These are phyloP conservation scores for Fusarium nurragi DNA, from an alignment of 2,329 filamentous ascomycete genomes.

Conservation along the genomic window DNA sequence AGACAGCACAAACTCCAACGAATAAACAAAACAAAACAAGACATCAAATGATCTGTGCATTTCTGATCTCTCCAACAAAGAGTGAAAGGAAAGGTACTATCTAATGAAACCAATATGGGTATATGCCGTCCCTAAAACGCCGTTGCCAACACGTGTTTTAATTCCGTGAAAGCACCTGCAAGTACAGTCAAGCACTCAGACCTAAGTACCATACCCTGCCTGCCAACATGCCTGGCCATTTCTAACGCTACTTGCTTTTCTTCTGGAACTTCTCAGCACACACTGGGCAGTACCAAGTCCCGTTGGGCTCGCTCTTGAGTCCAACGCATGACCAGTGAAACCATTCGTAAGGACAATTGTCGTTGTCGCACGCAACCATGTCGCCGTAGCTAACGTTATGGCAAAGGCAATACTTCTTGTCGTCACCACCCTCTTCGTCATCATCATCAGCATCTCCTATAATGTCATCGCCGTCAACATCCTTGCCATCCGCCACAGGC, in stretches of 20 bases:
- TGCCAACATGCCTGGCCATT: neutral
- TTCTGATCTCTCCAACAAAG: neutral
- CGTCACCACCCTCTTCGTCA: slow-evolving; percentile 77
- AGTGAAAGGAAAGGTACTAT: neutral
- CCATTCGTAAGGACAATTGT: slow-evolving; percentile 83
- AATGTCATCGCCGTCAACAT: slow-evolving; percentile 61
- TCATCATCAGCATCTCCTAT: slow-evolving; percentile 65
- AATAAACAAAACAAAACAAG: neutral
- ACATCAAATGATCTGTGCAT: slow-evolving; percentile 2
- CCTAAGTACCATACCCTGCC: neutral
- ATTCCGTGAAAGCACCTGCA: neutral
- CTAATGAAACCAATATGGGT: slow-evolving; percentile 26
- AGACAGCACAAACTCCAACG: slow-evolving; percentile 3
- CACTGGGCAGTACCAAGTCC: slow-evolving; percentile 73
- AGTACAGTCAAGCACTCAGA: slow-evolving; percentile 2
- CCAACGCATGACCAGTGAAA: slow-evolving; percentile 84
- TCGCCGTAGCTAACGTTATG: slow-evolving; percentile 86
- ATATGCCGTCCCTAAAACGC: slow-evolving; percentile 31
- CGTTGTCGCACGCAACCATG: slow-evolving; percentile 90
- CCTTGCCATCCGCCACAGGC: slow-evolving; percentile 49
- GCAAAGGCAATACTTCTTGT: slow-evolving; percentile 85
- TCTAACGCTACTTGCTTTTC: slow-evolving; percentile 44
- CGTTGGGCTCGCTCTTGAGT: slow-evolving; percentile 73
- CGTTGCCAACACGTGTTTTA: neutral
- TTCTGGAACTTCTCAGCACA: slow-evolving; percentile 65